These are phyloP conservation scores for Nelumbo lutea DNA, from an alignment of 164 flowering plant species.

Conservation along the genomic window DNA sequence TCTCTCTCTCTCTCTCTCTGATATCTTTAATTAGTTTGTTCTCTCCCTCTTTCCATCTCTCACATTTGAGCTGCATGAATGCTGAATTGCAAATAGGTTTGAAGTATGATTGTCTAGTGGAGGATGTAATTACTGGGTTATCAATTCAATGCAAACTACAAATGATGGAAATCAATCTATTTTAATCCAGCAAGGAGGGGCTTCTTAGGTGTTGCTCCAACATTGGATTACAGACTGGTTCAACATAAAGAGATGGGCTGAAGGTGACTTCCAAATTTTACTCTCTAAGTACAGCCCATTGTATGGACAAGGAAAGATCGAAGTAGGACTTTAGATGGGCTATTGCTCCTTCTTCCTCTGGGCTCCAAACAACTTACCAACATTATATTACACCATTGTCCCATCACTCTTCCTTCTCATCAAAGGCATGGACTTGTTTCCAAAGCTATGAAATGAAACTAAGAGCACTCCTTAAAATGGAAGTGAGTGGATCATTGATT, in stretches of 20 bases:
- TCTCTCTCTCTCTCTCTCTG: slow-evolving; percentile 9
- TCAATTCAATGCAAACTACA: too few species aligned
- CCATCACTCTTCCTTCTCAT: slow-evolving; percentile 24
- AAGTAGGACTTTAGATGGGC: slow-evolving; percentile 22
- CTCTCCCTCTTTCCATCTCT: too few species aligned
- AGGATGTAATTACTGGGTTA: slow-evolving; percentile 33
- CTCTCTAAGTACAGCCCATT: slow-evolving; percentile 25
- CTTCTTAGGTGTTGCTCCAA: slow-evolving; percentile 26
- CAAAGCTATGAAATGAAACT: slow-evolving; percentile 14
- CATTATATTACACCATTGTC: slow-evolving; percentile 16
- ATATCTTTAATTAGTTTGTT: too few species aligned
- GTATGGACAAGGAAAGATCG: slow-evolving; percentile 21
- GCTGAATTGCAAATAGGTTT: slow-evolving; percentile 22
- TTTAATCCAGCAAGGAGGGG: slow-evolving; percentile 19
- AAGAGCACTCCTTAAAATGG: too few species aligned
- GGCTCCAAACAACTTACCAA: slow-evolving; percentile 23
- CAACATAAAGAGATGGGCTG: slow-evolving; percentile 33
- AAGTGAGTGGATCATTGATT: too few species aligned
- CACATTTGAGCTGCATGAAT: too few species aligned
- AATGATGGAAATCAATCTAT: slow-evolving; percentile 30
- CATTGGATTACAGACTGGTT: slow-evolving; percentile 19
- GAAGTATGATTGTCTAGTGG: slow-evolving; percentile 8
- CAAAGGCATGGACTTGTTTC: slow-evolving; percentile 22
- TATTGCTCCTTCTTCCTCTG: slow-evolving; percentile 20
- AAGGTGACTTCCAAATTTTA: slow-evolving; percentile 28